Conservation (phyloP, 2,329 filamentous ascomycete species). For the Proliferodiscus dingleyae region DNA sequence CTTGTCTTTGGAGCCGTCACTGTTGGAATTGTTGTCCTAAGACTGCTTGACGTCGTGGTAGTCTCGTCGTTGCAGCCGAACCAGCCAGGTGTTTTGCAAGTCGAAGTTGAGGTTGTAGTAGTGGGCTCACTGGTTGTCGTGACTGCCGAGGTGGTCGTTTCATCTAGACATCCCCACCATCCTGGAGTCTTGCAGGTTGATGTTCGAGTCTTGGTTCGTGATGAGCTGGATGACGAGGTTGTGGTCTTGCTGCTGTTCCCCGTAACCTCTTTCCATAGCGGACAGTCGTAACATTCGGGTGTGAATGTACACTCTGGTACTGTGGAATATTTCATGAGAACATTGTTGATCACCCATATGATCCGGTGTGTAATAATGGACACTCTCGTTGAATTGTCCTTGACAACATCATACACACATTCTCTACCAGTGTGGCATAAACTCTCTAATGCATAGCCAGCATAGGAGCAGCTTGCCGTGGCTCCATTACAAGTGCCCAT, state of each 20-base stretch:
- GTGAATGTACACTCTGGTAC: conserved; percentile 75
- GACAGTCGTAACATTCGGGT: conserved; percentile 81
- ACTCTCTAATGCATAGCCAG: conserved; percentile 89
- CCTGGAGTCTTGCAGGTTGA: conserved; percentile 87
- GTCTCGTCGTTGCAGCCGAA: conserved; percentile 46
- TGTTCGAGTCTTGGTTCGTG: conserved; percentile 65
- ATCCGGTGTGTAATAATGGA: conserved; percentile 91
- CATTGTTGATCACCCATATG: conserved; percentile 77
- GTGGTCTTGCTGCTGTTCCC: conserved; percentile 77
- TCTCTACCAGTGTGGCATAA: conserved; percentile 85
- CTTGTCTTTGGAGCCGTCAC: conserved; percentile 22
- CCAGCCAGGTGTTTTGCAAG: conserved; percentile 41
- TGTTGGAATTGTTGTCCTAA: conserved; percentile 28
- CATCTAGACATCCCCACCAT: conserved; percentile 60
- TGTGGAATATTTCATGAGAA: conserved; percentile 75
- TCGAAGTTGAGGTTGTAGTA: conserved; percentile 35
- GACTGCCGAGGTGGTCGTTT: conserved; percentile 24
- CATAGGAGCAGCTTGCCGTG: conserved; percentile 83
- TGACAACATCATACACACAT: conserved; percentile 89
- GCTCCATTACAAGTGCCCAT: conserved; percentile 91
- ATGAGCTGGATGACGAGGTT: conserved; percentile 56
- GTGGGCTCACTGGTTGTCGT: conserved; percentile 23
- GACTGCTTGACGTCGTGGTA: conserved; percentile 35
- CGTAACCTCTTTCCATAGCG: conserved; percentile 73
- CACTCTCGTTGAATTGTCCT: conserved; percentile 86